Base-by-base conservation (phyloP, 805 yeast genomes). In the Metschnikowia matae region DNA sequence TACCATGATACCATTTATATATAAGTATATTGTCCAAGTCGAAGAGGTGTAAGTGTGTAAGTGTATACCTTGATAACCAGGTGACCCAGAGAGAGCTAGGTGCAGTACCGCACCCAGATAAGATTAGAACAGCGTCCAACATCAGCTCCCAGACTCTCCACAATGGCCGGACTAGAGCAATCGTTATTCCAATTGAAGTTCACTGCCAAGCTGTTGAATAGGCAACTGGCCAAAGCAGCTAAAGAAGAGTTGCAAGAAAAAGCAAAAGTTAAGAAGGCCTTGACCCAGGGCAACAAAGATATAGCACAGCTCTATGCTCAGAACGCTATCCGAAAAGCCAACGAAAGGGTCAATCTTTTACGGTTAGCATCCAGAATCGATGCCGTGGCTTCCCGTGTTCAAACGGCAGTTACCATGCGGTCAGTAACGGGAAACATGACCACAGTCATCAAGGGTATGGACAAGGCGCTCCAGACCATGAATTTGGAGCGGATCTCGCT, bases 401-500 rank as follows among this genome's bases (percentile, higher is more conserved):
- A 92, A 61, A 94, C 99, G 0, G 99, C 99, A 0, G 97, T 94
- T 6, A 92, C 98, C 0, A 94, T 94, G 99, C 79, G 96, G 57
- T 83, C 88, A 45, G 97, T 94, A 10, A 89, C 96, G 0, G 90
- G 91, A 1, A 91, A 90, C 59, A 94, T 94, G 98, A 81, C 94
- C 7, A 83, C 80, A 44, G 98, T 92, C 11, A 94, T 95, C 51
- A 83, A 78, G 62, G 97, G 97, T 8, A 92, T 94, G 98, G 99
- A 94, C 67, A 84, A 82, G 62, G 99, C 99, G 1, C 79, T 94
- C 71, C 94, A 89, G 61, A 84, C 92, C 20, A 94, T 94, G 99
- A 94, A 94, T 67, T 73, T 94, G 54, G 98, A 94, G 68, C 83
- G 82, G 59, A 94, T 94, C 31, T 89, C 97, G 4, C 69, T 90